A percentile compares a stretch with the other conserved stretches of the same genome.
phyloP scores from a whole-genome alignment of 1,284 basidiomycete species.

The Ganoderma sinense region DNA sequence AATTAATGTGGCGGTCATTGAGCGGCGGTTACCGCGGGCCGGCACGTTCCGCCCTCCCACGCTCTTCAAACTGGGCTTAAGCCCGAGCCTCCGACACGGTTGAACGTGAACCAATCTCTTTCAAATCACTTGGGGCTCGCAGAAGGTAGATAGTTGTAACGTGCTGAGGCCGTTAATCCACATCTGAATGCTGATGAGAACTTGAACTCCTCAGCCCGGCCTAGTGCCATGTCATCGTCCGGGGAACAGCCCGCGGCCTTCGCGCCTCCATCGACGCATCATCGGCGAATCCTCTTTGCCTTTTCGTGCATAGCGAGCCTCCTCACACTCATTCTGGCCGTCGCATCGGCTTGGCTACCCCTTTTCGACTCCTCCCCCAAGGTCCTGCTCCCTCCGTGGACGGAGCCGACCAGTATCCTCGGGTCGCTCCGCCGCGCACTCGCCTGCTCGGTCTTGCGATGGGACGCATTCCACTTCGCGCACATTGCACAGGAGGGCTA shows the following conservation, averaged over 20 bases:
- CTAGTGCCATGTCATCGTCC: conserved; percentile 10
- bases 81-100: background rate
- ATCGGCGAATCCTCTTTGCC: conserved; percentile 6
- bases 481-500: conserved; percentile 74
- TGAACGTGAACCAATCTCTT: background rate
- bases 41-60: no score
- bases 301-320: conserved; percentile 12
- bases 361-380: conserved; percentile 57
- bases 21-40: no score
- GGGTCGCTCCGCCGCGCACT: conserved; percentile 21
- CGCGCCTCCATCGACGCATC: background rate
- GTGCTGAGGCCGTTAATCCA: background rate
- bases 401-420: background rate
- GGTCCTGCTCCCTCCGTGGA: conserved; percentile 33
- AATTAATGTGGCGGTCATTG: no score
- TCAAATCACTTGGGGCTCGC: background rate
- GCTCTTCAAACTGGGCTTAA: no score
- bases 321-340: conserved; percentile 35
- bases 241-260: background rate
- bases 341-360: conserved; percentile 41
- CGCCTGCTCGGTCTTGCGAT: conserved; percentile 65
- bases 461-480: conserved; percentile 90
- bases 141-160: background rate
- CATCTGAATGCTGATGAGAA: background rate
- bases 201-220: background rate